These are phyloP conservation scores for Penicillium sp. DNA, from an alignment of 2,329 filamentous ascomycete genomes.

Conservation along the genomic window DNA sequence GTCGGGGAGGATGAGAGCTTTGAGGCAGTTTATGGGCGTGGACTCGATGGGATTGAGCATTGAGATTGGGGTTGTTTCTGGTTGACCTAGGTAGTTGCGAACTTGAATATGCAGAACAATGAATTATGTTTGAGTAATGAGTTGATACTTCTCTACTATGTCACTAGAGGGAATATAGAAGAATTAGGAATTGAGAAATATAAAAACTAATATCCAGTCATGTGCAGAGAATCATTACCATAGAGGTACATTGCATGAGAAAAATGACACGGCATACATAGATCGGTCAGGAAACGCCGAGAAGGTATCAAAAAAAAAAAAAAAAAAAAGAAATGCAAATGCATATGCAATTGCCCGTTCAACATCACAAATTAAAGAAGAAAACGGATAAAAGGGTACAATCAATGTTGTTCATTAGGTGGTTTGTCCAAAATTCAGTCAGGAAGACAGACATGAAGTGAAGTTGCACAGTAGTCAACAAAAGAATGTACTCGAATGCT, in stretches of 20 bases:
- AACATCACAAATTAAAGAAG: conserved; percentile 1
- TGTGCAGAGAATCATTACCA: conserved; percentile 5
- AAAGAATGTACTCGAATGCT: conserved; percentile 25
- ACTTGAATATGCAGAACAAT: no score
- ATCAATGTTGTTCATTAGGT: conserved; percentile 16
- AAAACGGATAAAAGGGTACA: not conserved
- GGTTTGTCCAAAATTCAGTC: conserved; percentile 17
- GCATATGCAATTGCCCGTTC: not conserved
- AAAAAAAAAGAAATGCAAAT: not conserved
- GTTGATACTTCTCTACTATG: no score
- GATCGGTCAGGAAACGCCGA: conserved; percentile 9
- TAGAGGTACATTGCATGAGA: not conserved
- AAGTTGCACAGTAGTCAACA: conserved; percentile 8
- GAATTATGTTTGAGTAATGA: no score
- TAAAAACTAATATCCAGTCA: conserved; percentile 2
- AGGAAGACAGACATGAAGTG: conserved; percentile 15
- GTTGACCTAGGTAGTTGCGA: no score
- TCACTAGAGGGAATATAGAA: no score
- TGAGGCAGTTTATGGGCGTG: conserved; percentile 18
- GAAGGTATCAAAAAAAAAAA: not conserved
- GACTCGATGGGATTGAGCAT: not conserved
- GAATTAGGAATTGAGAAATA: no score
- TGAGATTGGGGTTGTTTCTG: no score
- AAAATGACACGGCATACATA: not conserved
- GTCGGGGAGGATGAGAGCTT: conserved; percentile 39